phyloP scores from a whole-genome alignment of 352 stramenopile species.

The Phytopythium delawarense region DNA sequence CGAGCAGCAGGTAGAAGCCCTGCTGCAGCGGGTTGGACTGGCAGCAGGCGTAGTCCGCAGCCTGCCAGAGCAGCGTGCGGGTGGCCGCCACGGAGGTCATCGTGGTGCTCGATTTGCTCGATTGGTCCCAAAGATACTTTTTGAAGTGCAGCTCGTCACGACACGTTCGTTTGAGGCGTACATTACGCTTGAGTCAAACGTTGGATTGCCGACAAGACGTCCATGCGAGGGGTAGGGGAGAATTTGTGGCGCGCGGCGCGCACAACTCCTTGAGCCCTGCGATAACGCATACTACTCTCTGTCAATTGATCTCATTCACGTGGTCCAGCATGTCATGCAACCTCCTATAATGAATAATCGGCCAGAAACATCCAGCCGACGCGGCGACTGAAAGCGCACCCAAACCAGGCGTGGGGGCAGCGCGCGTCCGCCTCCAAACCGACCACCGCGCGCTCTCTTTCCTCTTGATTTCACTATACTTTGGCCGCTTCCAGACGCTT shows the following conservation, averaged over 20 bases:
- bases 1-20: conserved; percentile 59
- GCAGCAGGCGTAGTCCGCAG: conserved; percentile 22
- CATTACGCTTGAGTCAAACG: conserved; percentile 3
- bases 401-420: conserved; percentile 3
- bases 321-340: not conserved
- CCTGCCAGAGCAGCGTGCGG: not conserved
- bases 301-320: not conserved
- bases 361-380: conserved; percentile 2
- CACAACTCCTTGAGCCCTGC: not conserved
- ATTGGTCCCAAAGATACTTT: not conserved
- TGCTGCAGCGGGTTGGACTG: conserved; percentile 26
- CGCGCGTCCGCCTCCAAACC: conserved; percentile 1
- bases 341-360: not conserved
- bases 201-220: conserved; percentile 1
- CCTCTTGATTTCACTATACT: not conserved
- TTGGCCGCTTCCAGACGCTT: not conserved
- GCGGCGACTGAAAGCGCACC: not conserved
- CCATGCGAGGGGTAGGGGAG: conserved; percentile 26
- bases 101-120: no score
- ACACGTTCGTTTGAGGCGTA: not conserved
- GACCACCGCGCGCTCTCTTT: not conserved
- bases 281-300: not conserved
- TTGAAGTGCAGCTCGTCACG: not conserved
- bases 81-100: not conserved
- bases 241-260: conserved; percentile 24